Percentiles rank a stretch among this genome's conserved stretches.
phyloP scores from a whole-genome alignment of 805 yeast genomes.

The Candida verbasci region DNA sequence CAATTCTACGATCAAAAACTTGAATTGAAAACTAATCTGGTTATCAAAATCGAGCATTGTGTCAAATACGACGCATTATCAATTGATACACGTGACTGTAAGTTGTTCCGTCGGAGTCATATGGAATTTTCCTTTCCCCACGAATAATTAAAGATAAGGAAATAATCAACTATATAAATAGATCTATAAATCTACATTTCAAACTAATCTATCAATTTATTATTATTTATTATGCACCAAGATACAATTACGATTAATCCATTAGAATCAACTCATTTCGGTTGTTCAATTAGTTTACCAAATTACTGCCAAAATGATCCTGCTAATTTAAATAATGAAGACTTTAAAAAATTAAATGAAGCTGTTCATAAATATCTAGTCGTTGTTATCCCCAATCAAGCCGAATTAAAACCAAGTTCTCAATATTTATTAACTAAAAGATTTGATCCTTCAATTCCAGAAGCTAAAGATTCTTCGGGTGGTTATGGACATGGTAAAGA shows the following conservation, averaged over 20 bases:
- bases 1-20: no score
- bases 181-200: background rate
- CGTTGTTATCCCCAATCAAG: constrained; percentile 69
- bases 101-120: no score
- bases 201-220: no score
- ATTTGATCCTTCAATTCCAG: constrained; percentile 65
- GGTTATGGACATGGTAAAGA: constrained; percentile 85
- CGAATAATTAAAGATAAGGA: no score
- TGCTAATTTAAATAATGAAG: constrained; percentile 56
- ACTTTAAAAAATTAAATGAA: constrained; percentile 55
- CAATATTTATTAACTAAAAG: constrained; percentile 74
- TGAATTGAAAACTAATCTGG: no score
- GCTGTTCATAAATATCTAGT: constrained; percentile 71
- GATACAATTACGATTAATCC: constrained; percentile 37
- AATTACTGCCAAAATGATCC: constrained; percentile 67
- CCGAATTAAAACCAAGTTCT: constrained; percentile 62
- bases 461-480: constrained; percentile 28
- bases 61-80: no score
- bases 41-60: no score
- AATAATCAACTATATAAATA: background rate
- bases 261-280: constrained; percentile 51
- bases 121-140: no score
- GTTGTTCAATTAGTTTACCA: constrained; percentile 67
- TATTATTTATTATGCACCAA: no score
- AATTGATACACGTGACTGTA: no score